These are phyloP conservation scores for Blastobotrys niveus DNA, from an alignment of 1,139 yeast species.

Conservation along the genomic window DNA sequence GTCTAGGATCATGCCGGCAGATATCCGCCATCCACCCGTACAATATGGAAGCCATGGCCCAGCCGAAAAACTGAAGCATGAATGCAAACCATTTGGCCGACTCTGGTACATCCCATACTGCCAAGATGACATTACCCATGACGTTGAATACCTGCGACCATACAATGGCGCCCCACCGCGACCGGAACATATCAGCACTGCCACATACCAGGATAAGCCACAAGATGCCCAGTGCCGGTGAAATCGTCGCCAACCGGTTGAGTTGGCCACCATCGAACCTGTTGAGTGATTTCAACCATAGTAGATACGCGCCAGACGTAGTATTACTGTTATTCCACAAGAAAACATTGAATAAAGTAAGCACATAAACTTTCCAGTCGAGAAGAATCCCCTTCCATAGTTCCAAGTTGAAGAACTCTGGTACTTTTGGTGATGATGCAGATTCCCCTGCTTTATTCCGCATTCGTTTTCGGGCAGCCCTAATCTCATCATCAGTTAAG, in stretches of 20 bases:
- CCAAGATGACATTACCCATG: slow-evolving; percentile 41
- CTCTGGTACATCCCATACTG: slow-evolving; percentile 44
- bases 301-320: slow-evolving; percentile 42
- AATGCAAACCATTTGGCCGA: slow-evolving; percentile 47
- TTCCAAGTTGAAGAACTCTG: slow-evolving; percentile 28
- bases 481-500: slow-evolving; percentile 29
- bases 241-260: slow-evolving; percentile 46
- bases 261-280: slow-evolving; percentile 37
- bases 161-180: slow-evolving; percentile 32
- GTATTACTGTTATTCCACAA: slow-evolving; percentile 37
- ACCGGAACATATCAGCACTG: slow-evolving; percentile 47
- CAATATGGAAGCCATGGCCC: slow-evolving; percentile 36
- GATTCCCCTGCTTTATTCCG: slow-evolving; percentile 45
- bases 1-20: slow-evolving; percentile 37
- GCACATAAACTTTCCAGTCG: slow-evolving; percentile 38
- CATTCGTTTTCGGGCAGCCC: slow-evolving; percentile 32
- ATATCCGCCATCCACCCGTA: slow-evolving; percentile 39
- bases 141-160: slow-evolving; percentile 41
- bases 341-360: slow-evolving; percentile 36
- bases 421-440: slow-evolving; percentile 34
- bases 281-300: slow-evolving; percentile 26
- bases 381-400: slow-evolving; percentile 31
- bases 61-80: slow-evolving; percentile 37
- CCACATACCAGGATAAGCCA: slow-evolving; percentile 37
- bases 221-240: slow-evolving; percentile 44